A percentile compares a stretch with the other conserved stretches of the same genome.
phyloP scores from a whole-genome alignment of 257 asterid species.

The Euphrasia confusa region DNA sequence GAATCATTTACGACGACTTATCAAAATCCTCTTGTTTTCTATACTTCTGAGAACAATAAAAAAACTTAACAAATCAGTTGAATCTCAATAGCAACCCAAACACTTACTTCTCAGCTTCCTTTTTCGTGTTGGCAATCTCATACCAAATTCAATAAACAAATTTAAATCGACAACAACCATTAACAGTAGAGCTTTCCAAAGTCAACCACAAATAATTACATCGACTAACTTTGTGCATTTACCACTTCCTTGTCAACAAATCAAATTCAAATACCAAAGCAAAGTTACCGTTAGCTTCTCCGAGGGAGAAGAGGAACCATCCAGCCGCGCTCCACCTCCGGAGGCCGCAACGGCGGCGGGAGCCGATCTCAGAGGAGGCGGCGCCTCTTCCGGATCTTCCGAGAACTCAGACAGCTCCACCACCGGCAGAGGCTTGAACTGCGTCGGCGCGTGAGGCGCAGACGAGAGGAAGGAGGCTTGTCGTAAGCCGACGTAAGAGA shows the following conservation, averaged over 20 bases:
- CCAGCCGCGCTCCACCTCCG: slow-evolving; percentile 21
- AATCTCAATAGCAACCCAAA: slow-evolving; percentile 12
- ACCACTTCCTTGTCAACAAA: slow-evolving; percentile 20
- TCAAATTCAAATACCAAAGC: slow-evolving; percentile 12
- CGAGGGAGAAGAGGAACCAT: slow-evolving; percentile 23
- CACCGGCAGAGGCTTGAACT: slow-evolving; percentile 69
- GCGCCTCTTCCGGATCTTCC: slow-evolving; percentile 37
- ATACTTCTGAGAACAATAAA: slow-evolving; percentile 11
- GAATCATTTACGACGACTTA: not conserved
- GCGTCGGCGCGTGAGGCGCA: slow-evolving; percentile 33
- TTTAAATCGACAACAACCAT: slow-evolving; percentile 17
- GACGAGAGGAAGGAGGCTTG: slow-evolving; percentile 46
- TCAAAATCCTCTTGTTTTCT: slow-evolving; percentile 5
- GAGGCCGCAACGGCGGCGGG: slow-evolving; percentile 21
- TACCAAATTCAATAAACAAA: slow-evolving; percentile 21
- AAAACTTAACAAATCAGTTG: slow-evolving; percentile 10
- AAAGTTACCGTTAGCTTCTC: slow-evolving; percentile 42
- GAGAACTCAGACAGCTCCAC: slow-evolving; percentile 55
- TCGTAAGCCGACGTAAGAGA: slow-evolving; percentile 59
- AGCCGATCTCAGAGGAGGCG: slow-evolving; percentile 25
- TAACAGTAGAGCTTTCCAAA: slow-evolving; percentile 19
- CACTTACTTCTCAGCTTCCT: not conserved
- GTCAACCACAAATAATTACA: slow-evolving; percentile 28
- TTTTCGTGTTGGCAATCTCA: slow-evolving; percentile 2
- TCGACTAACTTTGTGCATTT: slow-evolving; percentile 18